Conservation (phyloP, 2,329 filamentous ascomycete species). For the Aspergillus brasiliensis region DNA sequence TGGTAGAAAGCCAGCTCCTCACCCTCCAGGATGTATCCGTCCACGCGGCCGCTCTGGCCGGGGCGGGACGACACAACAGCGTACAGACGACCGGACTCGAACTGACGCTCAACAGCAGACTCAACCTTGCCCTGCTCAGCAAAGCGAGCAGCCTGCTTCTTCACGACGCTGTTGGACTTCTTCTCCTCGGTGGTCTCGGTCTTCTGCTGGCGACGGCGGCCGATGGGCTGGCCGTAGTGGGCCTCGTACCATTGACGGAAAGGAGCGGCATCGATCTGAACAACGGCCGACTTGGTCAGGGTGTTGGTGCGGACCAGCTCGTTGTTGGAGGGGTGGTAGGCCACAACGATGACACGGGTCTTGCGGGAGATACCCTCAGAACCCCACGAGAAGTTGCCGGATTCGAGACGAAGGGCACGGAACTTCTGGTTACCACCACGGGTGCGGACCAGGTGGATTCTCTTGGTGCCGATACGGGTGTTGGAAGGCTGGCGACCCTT, state of each 20-base stretch:
- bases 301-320: slow-evolving; percentile 99
- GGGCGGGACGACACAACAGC: slow-evolving; percentile 91
- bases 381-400: slow-evolving; percentile 99
- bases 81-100: slow-evolving; percentile 97
- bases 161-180: slow-evolving; percentile 94
- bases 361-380: slow-evolving; percentile 98
- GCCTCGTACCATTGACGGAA: slow-evolving; percentile 99
- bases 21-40: slow-evolving; percentile 98
- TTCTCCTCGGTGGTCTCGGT: slow-evolving; percentile 64
- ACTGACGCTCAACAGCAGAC: slow-evolving; percentile 90
- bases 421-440: slow-evolving; percentile 99
- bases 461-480: slow-evolving; percentile 98
- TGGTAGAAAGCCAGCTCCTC: slow-evolving; percentile 99
- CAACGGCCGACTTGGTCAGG: slow-evolving; percentile 97
- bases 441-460: slow-evolving; percentile 94
- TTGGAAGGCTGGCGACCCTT: slow-evolving; percentile 98
- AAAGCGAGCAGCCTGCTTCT: slow-evolving; percentile 91
- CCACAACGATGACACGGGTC: slow-evolving; percentile 97
- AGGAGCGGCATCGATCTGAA: slow-evolving; percentile 97
- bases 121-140: slow-evolving; percentile 90
- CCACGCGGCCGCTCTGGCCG: slow-evolving; percentile 93
- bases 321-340: slow-evolving; percentile 99
- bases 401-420: slow-evolving; percentile 97
- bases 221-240: slow-evolving; percentile 91
- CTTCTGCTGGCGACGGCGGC: slow-evolving; percentile 89